Base-by-base conservation (phyloP, 2,329 filamentous ascomycete genomes). In the Cladosporium phlei region DNA sequence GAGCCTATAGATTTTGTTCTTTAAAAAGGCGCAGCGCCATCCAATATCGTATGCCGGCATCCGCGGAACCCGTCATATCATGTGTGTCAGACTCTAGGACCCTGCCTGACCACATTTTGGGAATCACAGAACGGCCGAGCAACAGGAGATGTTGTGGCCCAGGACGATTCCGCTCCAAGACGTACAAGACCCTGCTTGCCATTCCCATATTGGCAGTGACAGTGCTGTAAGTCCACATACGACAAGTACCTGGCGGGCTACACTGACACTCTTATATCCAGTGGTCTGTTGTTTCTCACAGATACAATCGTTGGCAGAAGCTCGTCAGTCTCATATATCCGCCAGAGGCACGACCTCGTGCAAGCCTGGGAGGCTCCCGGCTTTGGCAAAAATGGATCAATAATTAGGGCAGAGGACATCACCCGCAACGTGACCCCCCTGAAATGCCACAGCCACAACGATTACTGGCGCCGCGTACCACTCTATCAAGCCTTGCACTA, bases 361-460 rank as follows among this genome's bases (percentile, higher is more conserved):
- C 35, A 21, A 25, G 22, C 10, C 9, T 38, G 35, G 35, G 35
- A 38, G 14, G 7, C 21, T 10, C 35, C 35, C 17, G 27, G 24
- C 22, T 6, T 39, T 17, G 4, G 10, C 8, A 25, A 7, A 19
- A 25, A 20, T 12, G 25, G n/a, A 29, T 21, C 24, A 4, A 25
- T 17, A n/a, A 27, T 19, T 10, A 19, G 14, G 17, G 32, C 42
- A 9, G 11, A 9, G 10, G 24, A 27, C 10, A 12, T 39, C 5
- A 69, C 59, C 1, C 63, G 65, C 37, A 66, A 64, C 34, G 67
- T 79, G 14, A 59, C 69, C 2, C 78, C 80, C 1, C 72, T 82
- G 22, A 67, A 70, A 2, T 83, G 80, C 52, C 82, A 85, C 60
- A 83, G 78, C 1, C 82, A 86, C 59, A 86, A 86, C 55, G 83